Conservation (phyloP, 306 rosid genomes). For the Castanea sativa region DNA sequence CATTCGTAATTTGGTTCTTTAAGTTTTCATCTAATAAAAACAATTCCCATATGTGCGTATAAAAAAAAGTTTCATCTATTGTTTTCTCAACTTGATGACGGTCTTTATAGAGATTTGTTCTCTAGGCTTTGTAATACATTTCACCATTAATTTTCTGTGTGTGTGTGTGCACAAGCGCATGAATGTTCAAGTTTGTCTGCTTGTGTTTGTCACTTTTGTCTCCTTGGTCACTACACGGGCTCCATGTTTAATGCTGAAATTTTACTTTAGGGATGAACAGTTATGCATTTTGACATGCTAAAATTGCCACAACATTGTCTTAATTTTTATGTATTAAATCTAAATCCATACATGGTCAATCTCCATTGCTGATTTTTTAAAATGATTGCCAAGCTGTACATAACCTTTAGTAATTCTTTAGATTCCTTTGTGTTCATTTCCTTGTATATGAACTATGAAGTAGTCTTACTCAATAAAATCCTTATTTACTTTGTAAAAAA, state of each 20-base stretch:
- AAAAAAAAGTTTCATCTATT: not conserved
- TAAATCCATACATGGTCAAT: not conserved
- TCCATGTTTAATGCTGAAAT: not conserved
- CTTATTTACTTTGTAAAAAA: too few species aligned
- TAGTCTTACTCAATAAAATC: too few species aligned
- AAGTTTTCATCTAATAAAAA: not conserved
- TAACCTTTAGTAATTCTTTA: too few species aligned
- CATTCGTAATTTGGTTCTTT: constrained; percentile 4
- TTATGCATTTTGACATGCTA: not conserved
- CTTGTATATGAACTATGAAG: too few species aligned
- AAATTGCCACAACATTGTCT: not conserved
- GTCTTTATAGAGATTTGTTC: not conserved
- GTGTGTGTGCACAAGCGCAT: not conserved
- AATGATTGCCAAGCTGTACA: too few species aligned
- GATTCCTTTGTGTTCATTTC: too few species aligned
- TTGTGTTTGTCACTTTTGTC: not conserved
- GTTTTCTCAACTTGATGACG: not conserved
- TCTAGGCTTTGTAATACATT: not conserved
- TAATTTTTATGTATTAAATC: not conserved
- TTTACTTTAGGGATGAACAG: not conserved
- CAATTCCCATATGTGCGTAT: too few species aligned
- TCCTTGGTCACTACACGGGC: not conserved
- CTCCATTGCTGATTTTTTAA: not conserved
- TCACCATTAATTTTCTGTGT: not conserved
- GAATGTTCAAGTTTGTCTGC: not conserved